Conservation (phyloP, 1,139 yeast species). For the Candida sp. region DNA sequence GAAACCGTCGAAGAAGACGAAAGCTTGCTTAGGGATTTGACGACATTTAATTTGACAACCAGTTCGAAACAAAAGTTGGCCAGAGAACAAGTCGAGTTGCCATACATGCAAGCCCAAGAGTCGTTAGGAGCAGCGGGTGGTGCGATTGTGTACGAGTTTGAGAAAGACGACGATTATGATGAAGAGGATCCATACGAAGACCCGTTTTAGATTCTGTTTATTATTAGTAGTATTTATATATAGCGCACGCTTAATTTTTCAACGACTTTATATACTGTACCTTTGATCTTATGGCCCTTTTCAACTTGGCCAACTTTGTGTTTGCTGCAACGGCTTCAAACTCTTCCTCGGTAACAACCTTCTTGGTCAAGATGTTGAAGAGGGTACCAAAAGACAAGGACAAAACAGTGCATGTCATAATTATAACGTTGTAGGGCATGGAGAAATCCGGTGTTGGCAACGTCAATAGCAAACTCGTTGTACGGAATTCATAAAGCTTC, state of each 20-base stretch:
- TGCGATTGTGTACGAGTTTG: constrained; percentile 93
- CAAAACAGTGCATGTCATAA: constrained; percentile 91
- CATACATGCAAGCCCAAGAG: constrained; percentile 86
- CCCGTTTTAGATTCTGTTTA: constrained; percentile 59
- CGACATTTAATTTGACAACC: constrained; percentile 86
- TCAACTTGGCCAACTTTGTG: constrained; percentile 26
- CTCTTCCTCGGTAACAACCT: constrained; percentile 78
- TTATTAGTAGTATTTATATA: neutral
- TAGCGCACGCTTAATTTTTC: neutral
- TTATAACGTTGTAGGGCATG: constrained; percentile 98
- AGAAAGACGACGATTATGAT: constrained; percentile 86
- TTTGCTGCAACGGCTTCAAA: constrained; percentile 48
- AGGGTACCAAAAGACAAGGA: constrained; percentile 90
- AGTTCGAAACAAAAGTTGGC: constrained; percentile 77
- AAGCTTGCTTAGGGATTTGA: constrained; percentile 65
- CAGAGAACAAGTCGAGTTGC: constrained; percentile 84
- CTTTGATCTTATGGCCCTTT: constrained; percentile 14
- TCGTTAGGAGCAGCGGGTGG: constrained; percentile 75
- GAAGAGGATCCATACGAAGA: constrained; percentile 99
- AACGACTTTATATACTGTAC: constrained; percentile 6
- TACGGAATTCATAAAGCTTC: constrained; percentile 63
- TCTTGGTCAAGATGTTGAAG: constrained; percentile 77
- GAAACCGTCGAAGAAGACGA: constrained; percentile 36
- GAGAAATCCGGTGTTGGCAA: constrained; percentile 98
- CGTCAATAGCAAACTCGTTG: constrained; percentile 83